Conservation (phyloP, 2,329 filamentous ascomycete species). For the Epichloe festucae region DNA sequence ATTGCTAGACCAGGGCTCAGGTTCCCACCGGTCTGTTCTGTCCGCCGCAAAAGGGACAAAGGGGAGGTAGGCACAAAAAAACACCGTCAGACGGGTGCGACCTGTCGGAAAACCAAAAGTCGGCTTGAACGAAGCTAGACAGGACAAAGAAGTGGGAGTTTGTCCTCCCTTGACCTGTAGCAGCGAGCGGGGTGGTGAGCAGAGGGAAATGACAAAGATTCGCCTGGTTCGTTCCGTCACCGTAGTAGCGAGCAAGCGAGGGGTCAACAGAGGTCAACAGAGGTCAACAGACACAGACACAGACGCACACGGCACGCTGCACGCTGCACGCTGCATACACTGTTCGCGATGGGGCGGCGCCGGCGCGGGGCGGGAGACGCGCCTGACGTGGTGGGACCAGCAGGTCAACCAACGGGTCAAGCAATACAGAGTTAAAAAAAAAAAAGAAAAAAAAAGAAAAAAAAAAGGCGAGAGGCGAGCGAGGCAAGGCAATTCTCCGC, state of each 20-base stretch:
- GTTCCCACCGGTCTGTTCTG: background rate
- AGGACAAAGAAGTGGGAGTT: background rate
- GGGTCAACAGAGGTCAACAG: background rate
- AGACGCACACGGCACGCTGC: background rate
- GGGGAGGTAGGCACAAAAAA: background rate
- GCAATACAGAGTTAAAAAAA: no score
- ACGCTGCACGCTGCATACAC: background rate
- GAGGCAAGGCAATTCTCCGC: no score
- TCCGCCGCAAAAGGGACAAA: background rate
- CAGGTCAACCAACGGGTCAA: background rate
- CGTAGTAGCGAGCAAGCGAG: slow-evolving; percentile 3
- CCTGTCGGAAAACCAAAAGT: background rate
- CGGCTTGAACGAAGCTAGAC: background rate
- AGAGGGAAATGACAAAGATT: background rate
- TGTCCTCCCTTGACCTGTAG: slow-evolving; percentile 1
- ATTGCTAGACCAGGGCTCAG: background rate
- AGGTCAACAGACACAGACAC: background rate
- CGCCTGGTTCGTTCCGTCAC: background rate
- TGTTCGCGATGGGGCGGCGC: background rate
- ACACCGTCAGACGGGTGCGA: background rate
- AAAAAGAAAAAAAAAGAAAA: no score
- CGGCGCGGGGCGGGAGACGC: slow-evolving; percentile 4
- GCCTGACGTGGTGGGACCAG: background rate
- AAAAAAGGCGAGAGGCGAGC: no score
- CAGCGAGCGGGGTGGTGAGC: slow-evolving; percentile 1